Conservation (phyloP, 257 asterid genomes). For the Solanum arcanum region DNA sequence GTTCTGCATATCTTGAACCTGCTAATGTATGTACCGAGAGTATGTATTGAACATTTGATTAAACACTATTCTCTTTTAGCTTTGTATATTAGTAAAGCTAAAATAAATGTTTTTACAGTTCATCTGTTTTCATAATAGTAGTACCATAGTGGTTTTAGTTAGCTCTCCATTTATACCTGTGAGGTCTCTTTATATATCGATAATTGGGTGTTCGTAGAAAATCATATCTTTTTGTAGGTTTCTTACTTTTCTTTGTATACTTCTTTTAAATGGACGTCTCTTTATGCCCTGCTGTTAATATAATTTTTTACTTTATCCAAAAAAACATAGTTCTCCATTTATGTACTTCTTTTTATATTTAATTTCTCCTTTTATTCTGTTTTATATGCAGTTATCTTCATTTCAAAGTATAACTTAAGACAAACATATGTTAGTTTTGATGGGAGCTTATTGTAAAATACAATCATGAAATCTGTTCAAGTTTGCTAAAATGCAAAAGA, state of each 20-base stretch:
- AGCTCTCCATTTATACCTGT: not conserved
- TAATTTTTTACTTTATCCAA: not conserved
- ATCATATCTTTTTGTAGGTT: not conserved
- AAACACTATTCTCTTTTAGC: not conserved
- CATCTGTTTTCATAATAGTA: not conserved
- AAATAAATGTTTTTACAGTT: not conserved
- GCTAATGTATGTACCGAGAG: not conserved
- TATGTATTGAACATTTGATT: not conserved
- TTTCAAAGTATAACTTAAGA: not conserved
- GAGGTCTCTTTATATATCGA: not conserved
- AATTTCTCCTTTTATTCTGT: not conserved
- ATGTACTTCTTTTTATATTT: not conserved
- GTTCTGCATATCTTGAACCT: not conserved
- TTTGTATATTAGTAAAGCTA: not conserved
- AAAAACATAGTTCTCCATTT: not conserved
- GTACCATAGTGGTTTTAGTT: not conserved
- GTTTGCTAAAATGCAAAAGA: not conserved
- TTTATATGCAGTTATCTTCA: not conserved
- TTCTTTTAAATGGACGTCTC: not conserved
- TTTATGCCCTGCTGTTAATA: not conserved
- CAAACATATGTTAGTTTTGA: not conserved
- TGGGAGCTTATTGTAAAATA: not conserved
- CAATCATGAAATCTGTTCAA: not conserved
- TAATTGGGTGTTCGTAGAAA: not conserved
- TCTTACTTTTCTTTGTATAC: not conserved